Percentiles rank a stretch among this genome's conserved stretches.
These are phyloP conservation scores for Talaromyces sp. DNA, from an alignment of 2,329 filamentous ascomycete genomes.

Conservation along the genomic window DNA sequence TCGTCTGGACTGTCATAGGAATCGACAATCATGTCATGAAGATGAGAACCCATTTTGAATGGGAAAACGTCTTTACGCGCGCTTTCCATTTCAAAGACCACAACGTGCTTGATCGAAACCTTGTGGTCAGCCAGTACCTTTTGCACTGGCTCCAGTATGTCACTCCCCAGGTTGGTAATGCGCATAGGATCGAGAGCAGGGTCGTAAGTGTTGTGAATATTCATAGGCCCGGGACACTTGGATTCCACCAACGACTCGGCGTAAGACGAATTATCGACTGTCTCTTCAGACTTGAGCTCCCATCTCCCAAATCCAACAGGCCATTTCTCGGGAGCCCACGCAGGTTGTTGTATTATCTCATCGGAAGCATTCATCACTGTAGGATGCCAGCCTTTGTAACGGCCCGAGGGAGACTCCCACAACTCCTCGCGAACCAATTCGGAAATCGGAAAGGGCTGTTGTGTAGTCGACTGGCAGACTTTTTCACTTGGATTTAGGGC, in stretches of 20 bases:
- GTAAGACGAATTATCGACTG: neutral
- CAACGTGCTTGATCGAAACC: constrained; percentile 24
- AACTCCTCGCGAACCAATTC: constrained; percentile 18
- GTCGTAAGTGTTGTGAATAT: constrained; percentile 17
- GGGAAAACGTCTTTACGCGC: constrained; percentile 27
- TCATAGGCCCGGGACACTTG: neutral
- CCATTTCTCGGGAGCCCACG: constrained; percentile 19
- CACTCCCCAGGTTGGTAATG: constrained; percentile 25
- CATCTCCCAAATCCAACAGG: constrained; percentile 23
- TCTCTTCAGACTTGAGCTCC: constrained; percentile 4
- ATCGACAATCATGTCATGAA: constrained; percentile 20
- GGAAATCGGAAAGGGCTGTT: constrained; percentile 20
- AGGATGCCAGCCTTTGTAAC: constrained; percentile 27
- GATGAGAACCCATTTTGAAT: constrained; percentile 20
- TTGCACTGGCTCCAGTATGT: constrained; percentile 19
- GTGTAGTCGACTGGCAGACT: constrained; percentile 2
- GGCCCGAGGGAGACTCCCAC: constrained; percentile 21
- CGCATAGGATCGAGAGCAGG: constrained; percentile 24
- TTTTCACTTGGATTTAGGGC: constrained; percentile 12
- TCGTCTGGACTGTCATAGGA: constrained; percentile 16
- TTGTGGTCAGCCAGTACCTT: constrained; percentile 17
- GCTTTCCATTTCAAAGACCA: constrained; percentile 27
- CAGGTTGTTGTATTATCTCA: constrained; percentile 8
- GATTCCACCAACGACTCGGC: neutral
- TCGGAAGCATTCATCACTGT: constrained; percentile 10